Evolutionary conservation across 2,329 filamentous ascomycete genomes (phyloP).

Genomic region (Grosmannia clavigera): DNA sequence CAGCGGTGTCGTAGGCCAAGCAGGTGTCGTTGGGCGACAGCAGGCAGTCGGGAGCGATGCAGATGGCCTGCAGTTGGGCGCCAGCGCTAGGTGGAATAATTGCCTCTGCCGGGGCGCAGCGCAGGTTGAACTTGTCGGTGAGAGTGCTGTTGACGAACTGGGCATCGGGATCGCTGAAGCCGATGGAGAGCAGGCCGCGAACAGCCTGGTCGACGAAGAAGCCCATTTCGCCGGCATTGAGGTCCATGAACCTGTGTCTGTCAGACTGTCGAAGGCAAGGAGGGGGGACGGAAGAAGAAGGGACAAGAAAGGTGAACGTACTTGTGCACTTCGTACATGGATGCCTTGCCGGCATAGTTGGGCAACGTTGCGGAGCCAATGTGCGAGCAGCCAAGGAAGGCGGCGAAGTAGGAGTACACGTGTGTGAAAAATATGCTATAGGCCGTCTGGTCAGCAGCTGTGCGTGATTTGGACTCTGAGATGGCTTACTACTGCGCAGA

Average conservation of each 20-base stretch:
- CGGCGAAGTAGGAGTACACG: conserved; percentile 6
- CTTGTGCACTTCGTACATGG: conserved; percentile 9
- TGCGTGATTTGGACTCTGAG: not conserved
- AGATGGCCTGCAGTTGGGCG: conserved; percentile 7
- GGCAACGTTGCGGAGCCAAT: conserved; percentile 1
- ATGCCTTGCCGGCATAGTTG: conserved; percentile 4
- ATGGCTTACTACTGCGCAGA: conserved; percentile 5
- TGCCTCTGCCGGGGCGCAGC: conserved; percentile 6
- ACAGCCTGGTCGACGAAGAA: conserved; percentile 9
- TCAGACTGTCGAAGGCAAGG: not conserved
- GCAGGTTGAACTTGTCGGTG: conserved; percentile 3
- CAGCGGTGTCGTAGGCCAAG: conserved; percentile 4
- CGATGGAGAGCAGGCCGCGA: conserved; percentile 4
- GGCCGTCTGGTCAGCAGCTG: not conserved
- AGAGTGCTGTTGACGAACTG: conserved; percentile 8
- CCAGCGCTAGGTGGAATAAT: conserved; percentile 6
- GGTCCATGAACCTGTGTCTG: conserved; percentile 5
- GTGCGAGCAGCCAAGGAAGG: conserved; percentile 6
- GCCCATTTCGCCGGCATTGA: conserved; percentile 5
- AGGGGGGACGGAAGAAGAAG: not conserved
- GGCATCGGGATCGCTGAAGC: conserved; percentile 5
- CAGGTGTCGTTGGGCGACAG: conserved; percentile 5
- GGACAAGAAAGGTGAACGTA: not conserved
- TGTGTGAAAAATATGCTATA: conserved; percentile 7
- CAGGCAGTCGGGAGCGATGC: conserved; percentile 6